These are phyloP conservation scores for Phallus indusiatus DNA, from an alignment of 768 basidiomycete species.

Conservation along the genomic window DNA sequence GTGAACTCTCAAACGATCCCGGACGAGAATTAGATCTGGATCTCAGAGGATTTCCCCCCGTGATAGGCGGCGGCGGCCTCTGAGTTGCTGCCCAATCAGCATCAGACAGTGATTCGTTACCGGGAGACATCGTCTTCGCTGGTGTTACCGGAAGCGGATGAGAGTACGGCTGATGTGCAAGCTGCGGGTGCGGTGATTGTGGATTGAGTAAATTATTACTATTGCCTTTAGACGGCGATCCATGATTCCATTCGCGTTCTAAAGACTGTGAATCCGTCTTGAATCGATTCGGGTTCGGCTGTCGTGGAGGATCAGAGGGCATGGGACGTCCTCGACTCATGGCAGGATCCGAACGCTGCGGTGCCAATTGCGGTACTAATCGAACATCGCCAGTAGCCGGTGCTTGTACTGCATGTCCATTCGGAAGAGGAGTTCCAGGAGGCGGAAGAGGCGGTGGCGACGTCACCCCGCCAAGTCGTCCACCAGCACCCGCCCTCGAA, in stretches of 20 bases:
- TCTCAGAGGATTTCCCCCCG: background rate
- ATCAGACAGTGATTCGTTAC: background rate
- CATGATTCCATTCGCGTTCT: background rate
- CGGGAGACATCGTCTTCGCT: background rate
- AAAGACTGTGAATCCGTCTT: conserved; percentile 4
- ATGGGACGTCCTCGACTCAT: conserved; percentile 1
- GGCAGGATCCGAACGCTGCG: conserved; percentile 7
- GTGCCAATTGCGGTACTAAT: background rate
- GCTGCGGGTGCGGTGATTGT: background rate
- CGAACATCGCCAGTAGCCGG: background rate
- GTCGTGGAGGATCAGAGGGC: background rate
- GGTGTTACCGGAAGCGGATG: background rate
- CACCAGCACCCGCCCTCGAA: conserved; percentile 33
- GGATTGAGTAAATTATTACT: background rate
- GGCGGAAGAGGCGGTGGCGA: background rate
- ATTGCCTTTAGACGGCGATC: background rate
- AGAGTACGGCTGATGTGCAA: background rate
- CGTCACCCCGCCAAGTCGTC: background rate
- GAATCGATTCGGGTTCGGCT: background rate
- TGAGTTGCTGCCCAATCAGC: conserved; percentile 8
- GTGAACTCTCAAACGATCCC: conserved; percentile 4
- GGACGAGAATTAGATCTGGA: background rate
- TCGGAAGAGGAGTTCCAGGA: background rate
- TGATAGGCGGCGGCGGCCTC: conserved; percentile 1
- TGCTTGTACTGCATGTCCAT: background rate